Base-by-base conservation (phyloP, 2,329 filamentous ascomycete species). In the Triangularia setosa region DNA sequence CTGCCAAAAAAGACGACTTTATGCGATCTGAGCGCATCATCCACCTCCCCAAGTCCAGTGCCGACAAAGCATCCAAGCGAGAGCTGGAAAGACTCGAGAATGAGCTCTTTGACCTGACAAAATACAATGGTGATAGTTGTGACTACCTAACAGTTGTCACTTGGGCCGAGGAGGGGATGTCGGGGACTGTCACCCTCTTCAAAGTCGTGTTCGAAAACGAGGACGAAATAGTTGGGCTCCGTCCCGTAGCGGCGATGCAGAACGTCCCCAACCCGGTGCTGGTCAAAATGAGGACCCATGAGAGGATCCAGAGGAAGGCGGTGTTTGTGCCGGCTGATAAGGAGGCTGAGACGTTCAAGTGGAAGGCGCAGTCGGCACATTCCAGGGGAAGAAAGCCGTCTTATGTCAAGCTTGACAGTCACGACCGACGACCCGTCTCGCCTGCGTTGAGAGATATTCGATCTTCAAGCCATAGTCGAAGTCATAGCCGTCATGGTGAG, bases 71-170 rank as follows among this genome's bases (percentile, higher is more conserved):
- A 12, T 64, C 62, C 7, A 63, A 61, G 8, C 62, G 63, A 2
- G 69, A 70, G 23, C 59, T 70, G 2, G 65, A 69, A 57, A 44
- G 69, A 1, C 61, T 65, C 12, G 69, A 70, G 62, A 65, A 68
- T 44, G 69, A 69, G 56, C 66, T 70, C 24, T 70, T 70, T 25
- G 66, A 69, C 52, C n/a, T 69, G 25, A 63, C 65, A 54, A 68
- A 66, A 48, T 70, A 70, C 65, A 63, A 63, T 24, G 67, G 64
- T 1, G 18, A 57, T 2, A 64, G 53, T 61, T 55, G 52, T 18
- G 61, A 65, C n/a, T 69, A 65, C 25, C 62, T 70, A n/a, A 68
- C 69, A 1, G 69, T 63, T 1, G 33, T 69, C 25, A 59, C 69
- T 1, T 70, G 69, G 69, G 57, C 69, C 14, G 69, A 69, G 40